Conservation (phyloP, 2,329 filamentous ascomycete species). For the Beauveria medogensis region DNA sequence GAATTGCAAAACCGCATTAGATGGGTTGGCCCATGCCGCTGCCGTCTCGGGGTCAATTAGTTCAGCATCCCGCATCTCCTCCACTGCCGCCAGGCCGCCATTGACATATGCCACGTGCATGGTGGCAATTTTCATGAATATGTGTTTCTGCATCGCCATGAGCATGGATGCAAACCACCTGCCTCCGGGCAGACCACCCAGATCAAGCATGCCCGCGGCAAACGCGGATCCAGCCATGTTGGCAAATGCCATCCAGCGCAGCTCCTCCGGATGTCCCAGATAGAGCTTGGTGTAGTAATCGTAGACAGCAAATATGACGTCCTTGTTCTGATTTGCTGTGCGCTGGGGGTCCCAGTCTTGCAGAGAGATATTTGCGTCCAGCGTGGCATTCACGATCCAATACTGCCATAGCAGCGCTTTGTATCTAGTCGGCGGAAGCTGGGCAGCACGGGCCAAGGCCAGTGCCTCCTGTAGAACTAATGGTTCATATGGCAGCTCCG, state of each 20-base stretch:
- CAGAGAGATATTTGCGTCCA: neutral
- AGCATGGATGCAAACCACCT: conserved; percentile 2
- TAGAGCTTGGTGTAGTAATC: conserved; percentile 7
- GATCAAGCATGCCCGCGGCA: conserved; percentile 1
- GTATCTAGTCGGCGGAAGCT: neutral
- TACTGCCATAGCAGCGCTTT: neutral
- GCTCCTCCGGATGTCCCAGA: neutral
- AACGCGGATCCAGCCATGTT: conserved; percentile 7
- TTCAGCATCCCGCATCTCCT: conserved; percentile 1
- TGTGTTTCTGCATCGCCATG: conserved; percentile 9
- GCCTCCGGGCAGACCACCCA: neutral
- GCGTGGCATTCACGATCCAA: conserved; percentile 5
- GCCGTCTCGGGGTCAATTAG: neutral
- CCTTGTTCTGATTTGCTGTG: neutral
- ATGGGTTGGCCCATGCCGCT: neutral
- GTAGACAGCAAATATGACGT: neutral
- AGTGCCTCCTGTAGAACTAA: neutral
- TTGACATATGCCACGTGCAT: neutral
- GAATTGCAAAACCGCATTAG: neutral
- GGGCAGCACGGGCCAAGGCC: neutral
- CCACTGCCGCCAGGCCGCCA: neutral
- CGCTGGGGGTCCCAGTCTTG: conserved; percentile 1
- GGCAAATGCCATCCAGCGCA: conserved; percentile 3
- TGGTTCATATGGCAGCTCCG: neutral
- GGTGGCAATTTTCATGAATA: neutral